Conservation (phyloP, 805 yeast genomes). For the Teunomyces gatunensis region DNA sequence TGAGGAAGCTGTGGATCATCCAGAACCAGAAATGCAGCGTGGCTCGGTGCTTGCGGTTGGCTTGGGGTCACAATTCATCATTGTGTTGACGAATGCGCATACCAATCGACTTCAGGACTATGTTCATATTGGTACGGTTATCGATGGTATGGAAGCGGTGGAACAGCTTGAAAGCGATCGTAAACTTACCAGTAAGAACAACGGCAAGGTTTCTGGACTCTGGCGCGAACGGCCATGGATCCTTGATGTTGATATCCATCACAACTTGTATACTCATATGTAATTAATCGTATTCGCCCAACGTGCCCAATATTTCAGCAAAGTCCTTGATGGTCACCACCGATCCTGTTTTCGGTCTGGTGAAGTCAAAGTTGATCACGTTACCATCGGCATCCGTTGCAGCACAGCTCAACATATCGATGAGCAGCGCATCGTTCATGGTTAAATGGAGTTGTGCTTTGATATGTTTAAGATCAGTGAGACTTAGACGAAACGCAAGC, state of each 20-base stretch:
- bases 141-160: constrained; percentile 17
- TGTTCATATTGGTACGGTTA: constrained; percentile 14
- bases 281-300: constrained; percentile 35
- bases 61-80: constrained; percentile 21
- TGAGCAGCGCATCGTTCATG: constrained; percentile 32
- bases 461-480: constrained; percentile 29
- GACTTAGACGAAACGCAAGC: constrained; percentile 18
- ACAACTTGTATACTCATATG: constrained; percentile 11
- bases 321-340: constrained; percentile 37
- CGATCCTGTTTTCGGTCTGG: constrained; percentile 23
- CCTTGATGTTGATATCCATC: constrained; percentile 10
- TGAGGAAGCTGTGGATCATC: not conserved
- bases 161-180: constrained; percentile 12
- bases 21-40: constrained; percentile 4
- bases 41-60: constrained; percentile 15
- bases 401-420: constrained; percentile 42
- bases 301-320: constrained; percentile 39
- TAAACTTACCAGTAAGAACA: constrained; percentile 11
- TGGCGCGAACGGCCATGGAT: constrained; percentile 18
- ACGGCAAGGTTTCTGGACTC: constrained; percentile 15
- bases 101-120: constrained; percentile 10
- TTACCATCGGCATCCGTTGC: constrained; percentile 26
- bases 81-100: constrained; percentile 13
- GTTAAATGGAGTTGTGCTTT: constrained; percentile 27
- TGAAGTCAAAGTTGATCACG: constrained; percentile 27